Evolutionary conservation across 2,329 filamentous ascomycete species (phyloP), one percentile per base, ranked within the genome.

Genomic region (Diaporthe longicolla): DNA sequence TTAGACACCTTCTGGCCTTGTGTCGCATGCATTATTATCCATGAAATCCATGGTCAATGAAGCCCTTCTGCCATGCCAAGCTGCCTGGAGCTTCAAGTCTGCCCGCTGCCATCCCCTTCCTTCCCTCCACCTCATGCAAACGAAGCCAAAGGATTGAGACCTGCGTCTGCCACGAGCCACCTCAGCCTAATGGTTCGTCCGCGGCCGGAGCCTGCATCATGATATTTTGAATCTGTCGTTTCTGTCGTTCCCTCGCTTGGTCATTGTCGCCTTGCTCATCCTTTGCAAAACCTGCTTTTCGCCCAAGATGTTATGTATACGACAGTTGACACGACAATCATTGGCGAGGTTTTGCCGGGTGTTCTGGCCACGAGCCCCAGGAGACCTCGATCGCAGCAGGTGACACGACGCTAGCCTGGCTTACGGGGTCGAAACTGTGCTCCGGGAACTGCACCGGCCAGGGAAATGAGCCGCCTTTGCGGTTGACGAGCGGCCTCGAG

Each of bases 11-110:
- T 19, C 37, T n/a, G 32, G 63, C 48, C 63, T 15, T 66, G 45
- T 68, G 63, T 68, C 63, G 63, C 32, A 68, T 68, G 63, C 63
- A 68, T 68, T 68, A 66, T 68, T 68, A 54, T 68, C 63, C 48
- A 68, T 68, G 32, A 68, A 68, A 68, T 68, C 63, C 48, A 68
- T 40, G 21, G 52, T 37, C 63, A 68, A 54, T 54, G 63, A 35
- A 68, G 48, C 52, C 63, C 48, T 37, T 37, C 63, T 52, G 48
- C 63, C 32, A 52, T 29, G 63, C 63, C 48, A 68, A 68, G 32
- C 63, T 68, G 48, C 48, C 63, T 54, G 63, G 32, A 26, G 48
- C 48, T 54, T 54, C 48, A 54, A 40, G 32, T 32, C 17, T 35
- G 63, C 48, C 63, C 29, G 29, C 7, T 13, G 21, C 15, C n/a